Evolutionary conservation across 2,329 filamentous ascomycete species (phyloP), one percentile per base, ranked within the genome.

Genomic region (Aspergillus sp.): DNA sequence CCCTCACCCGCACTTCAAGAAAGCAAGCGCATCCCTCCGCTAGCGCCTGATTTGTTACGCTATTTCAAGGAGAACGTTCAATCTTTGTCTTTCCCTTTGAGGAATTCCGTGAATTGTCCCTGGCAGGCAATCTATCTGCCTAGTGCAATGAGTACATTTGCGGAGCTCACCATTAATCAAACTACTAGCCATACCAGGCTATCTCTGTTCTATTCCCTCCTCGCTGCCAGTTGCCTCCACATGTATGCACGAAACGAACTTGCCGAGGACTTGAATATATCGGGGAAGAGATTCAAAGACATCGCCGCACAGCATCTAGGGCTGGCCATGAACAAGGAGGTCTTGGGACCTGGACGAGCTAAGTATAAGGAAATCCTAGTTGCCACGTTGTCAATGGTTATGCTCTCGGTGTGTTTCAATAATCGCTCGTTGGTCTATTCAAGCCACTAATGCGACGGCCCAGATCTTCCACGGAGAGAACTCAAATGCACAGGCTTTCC

Each of bases 331-430:
- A 50, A 64, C 31, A 39, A 62, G 18, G 69, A 71, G 50, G 57
- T 61, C 12, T 39, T 55, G 10, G 59, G 62, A 9, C 24, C 53
- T 5, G 39, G 39, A 16, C 65, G 61, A 53, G 64, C 64, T 2
- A 71, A 70, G 56, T 73, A 73, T 39, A 73, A 73, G 57, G 68
- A 73, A 45, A 62, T 69, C 39, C 62, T 72, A 6, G 68, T 69
- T 59, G 65, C 67, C 22, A 51, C 69, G 1, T 54, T 67, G 11
- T 65, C 63, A 24, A 63, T 68, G 36, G 54, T 67, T 20, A 58
- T 65, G 12, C 62, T 65, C 49, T 60, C 65, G 14, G 64, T 71
- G 58, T 22, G 31, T 54, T 12, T 36, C 14, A 6, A 9, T 10
- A 5, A 36, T 31, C 31, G 14, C 12, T 20, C 36, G 36, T 29